phyloP scores from a whole-genome alignment of 768 basidiomycete genomes.

The Gloeophyllum trabeum region DNA sequence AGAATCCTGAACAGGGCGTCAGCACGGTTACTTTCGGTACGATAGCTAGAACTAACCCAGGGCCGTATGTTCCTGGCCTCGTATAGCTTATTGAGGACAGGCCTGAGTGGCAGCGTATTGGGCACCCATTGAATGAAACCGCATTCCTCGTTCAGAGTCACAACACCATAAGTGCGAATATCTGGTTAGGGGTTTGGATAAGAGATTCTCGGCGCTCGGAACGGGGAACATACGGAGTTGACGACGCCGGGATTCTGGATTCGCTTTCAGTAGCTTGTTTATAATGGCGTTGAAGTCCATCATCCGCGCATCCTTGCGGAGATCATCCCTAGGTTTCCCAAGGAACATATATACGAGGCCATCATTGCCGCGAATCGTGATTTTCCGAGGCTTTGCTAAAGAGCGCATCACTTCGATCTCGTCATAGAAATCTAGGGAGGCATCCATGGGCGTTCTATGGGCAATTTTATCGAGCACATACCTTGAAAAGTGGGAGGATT shows the following conservation, averaged over 20 bases:
- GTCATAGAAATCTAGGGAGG: conserved; percentile 54
- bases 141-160: conserved; percentile 93
- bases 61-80: conserved; percentile 30
- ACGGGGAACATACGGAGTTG: conserved; percentile 53
- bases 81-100: conserved; percentile 63
- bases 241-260: conserved; percentile 84
- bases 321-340: conserved; percentile 94
- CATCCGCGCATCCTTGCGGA: conserved; percentile 91
- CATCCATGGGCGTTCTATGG: neutral
- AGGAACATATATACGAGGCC: conserved; percentile 84
- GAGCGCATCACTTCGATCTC: conserved; percentile 89
- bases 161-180: conserved; percentile 97
- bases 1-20: conserved; percentile 28
- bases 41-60: conserved; percentile 40
- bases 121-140: conserved; percentile 99
- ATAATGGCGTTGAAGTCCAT: conserved; percentile 99
- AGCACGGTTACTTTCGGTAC: too few species aligned
- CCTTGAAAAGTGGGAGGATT: conserved; percentile 69
- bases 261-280: conserved; percentile 89
- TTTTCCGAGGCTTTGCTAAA: conserved; percentile 82
- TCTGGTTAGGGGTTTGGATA: conserved; percentile 32
- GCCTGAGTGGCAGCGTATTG: conserved; percentile 77
- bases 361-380: conserved; percentile 74
- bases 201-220: neutral
- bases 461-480: conserved; percentile 19